Base-by-base conservation (phyloP, 192 early-diverging fungal genomes). In the Coemansia sp. region DNA sequence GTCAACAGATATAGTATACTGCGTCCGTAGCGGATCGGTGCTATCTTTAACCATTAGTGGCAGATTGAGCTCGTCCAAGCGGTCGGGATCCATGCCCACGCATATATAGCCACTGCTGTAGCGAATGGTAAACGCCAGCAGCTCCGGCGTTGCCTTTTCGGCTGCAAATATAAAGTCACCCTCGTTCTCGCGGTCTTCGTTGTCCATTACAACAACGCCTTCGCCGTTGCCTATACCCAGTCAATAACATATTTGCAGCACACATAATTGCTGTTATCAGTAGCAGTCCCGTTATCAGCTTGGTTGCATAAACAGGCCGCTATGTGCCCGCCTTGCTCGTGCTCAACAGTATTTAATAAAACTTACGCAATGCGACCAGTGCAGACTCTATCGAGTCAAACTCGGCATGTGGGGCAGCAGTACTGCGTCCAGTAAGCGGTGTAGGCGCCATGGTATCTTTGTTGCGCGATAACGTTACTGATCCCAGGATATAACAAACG, bases 161-260 rank as follows among this genome's bases (percentile, higher is more conserved):
- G 90, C 97, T 0, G 97, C 93, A 69, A 97, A 94, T 61, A 99
- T 93, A 51, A 99, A 80, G 74, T 99, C 97, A 35, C 97, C 97
- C 74, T 99, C 97, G 81, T 99, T 99, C 80, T 99, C 97, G 16
- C 96, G 90, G 68, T 97, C 95, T 66, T 98, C 96, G 71, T 97
- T 92, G 81, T 99, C 97, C 64, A 97, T 92, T 3, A 92, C 97
- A 19, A 99, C 76, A 7, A 99, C 82, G 67, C 93, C 92, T 62
- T 95, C 87, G 64, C 92, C 95, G 56, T 73, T 82, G 43, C 88
- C 93, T 78, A 78, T 16, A 52, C 4, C 23, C 52, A 23, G 11
- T 4, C 20, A 23, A 24, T 53, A 12, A 0, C 48, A 26, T 38
- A 23, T 27, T 49, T 18, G 20, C 20, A 19, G 48, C 48, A 47